A percentile compares a stretch with the other conserved stretches of the same genome.
Evolutionary conservation across 768 basidiomycete genomes (phyloP).

Genomic region (Mycena vulgaris): DNA sequence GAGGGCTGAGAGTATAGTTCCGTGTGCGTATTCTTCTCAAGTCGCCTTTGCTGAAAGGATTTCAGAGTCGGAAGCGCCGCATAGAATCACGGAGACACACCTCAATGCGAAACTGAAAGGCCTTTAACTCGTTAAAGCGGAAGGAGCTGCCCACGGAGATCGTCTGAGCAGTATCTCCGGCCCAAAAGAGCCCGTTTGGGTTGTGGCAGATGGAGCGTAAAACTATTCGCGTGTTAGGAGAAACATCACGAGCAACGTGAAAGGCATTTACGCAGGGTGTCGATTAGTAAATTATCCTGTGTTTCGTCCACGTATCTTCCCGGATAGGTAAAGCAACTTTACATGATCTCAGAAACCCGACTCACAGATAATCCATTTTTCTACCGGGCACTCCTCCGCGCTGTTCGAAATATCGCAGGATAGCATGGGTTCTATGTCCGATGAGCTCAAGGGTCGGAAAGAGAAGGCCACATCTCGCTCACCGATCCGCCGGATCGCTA

Average conservation of each 20-base stretch:
- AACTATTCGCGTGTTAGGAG: conserved; percentile 55
- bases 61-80: neutral
- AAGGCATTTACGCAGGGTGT: conserved; percentile 64
- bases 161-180: conserved; percentile 86
- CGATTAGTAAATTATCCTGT: conserved; percentile 80
- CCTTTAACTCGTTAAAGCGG: conserved; percentile 78
- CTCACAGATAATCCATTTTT: conserved; percentile 71
- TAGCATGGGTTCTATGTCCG: conserved; percentile 62
- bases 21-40: conserved; percentile 19
- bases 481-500: conserved; percentile 76
- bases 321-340: conserved; percentile 5
- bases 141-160: conserved; percentile 83
- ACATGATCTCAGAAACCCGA: conserved; percentile 5
- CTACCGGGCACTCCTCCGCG: conserved; percentile 53
- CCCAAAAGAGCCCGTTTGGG: conserved; percentile 81
- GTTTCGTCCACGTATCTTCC: conserved; percentile 81
- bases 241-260: neutral
- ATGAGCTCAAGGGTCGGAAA: neutral
- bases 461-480: conserved; percentile 12
- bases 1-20: conserved; percentile 32
- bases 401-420: conserved; percentile 56
- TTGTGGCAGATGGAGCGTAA: conserved; percentile 75
- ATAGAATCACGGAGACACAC: conserved; percentile 50
- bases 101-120: conserved; percentile 75
- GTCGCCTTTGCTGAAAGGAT: conserved; percentile 41